Evolutionary conservation across 345 rosid genomes (phyloP), one percentile per base, ranked within the genome.

Genomic region (Syzygium aromaticum): DNA sequence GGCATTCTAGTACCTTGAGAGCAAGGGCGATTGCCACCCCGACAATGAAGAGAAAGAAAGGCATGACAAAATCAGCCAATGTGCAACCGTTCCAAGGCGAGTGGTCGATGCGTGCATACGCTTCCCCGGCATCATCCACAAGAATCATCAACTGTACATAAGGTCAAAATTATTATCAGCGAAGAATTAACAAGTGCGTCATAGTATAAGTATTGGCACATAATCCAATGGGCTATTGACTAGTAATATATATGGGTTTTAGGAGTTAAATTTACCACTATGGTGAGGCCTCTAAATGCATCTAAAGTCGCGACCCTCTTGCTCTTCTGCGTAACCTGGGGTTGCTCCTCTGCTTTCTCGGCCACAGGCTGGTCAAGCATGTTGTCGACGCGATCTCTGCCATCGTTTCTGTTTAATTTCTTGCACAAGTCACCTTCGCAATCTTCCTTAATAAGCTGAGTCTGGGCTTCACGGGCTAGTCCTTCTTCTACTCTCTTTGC

Each of bases 1-100:
- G 22, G 51, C 16, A 3, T 49, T 19, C 3, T 54, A 16, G 27
- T 87, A 94, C 96, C 97, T 95, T 93, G 87, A 95, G 90, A 83
- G 97, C 97, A 7, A 94, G 92, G 54, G 97, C 94, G 40, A 95
- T 92, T 21, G 97, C 95, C 4, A 94, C 92, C 5, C 96, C 97
- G 9, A 94, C 96, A 73, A 95, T 92, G 92, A 95, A 95, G 77
- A 93, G 96, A 57, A 95, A 95, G 88, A 95, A 95, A 2, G 97
- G 97, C 96, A 95, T 93, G 30, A 94, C 96, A 83, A 93, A 93
- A 73, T 95, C 97, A 10, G 97, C 97, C 84, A 93, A 88, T 1
- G 92, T 94, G 89, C 95, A 93, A 0, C 96, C 95, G 28, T 95
- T 92, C 96, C 97, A 95, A n/a, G 96, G 96, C 5, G 95, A 90